Percentiles rank a stretch among this genome's conserved stretches.
Conservation (phyloP, 2,329 filamentous ascomycete genomes). For the Fusarium luffae region DNA sequence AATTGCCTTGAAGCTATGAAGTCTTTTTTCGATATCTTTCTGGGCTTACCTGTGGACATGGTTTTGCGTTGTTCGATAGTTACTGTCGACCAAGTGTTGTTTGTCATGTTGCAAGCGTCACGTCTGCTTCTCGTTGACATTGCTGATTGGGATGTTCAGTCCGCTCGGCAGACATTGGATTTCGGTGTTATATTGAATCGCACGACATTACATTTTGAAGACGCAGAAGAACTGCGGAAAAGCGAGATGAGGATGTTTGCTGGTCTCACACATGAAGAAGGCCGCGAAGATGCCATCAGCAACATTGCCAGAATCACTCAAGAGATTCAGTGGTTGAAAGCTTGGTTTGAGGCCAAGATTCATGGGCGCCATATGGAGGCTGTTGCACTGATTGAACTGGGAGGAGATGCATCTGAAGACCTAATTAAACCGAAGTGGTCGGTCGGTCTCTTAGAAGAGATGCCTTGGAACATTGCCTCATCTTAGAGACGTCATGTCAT, state of each 20-base stretch:
- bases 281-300: slow-evolving; percentile 13
- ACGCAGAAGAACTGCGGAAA: slow-evolving; percentile 18
- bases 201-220: slow-evolving; percentile 17
- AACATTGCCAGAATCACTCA: slow-evolving; percentile 36
- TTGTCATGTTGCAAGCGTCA: slow-evolving; percentile 40
- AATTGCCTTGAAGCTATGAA: slow-evolving; percentile 51
- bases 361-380: slow-evolving; percentile 23
- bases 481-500: background rate
- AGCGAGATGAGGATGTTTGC: slow-evolving; percentile 21
- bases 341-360: slow-evolving; percentile 47
- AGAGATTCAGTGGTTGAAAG: slow-evolving; percentile 46
- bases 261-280: slow-evolving; percentile 22
- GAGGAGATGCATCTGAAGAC: background rate
- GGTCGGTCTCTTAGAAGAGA: slow-evolving; percentile 41
- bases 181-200: slow-evolving; percentile 27
- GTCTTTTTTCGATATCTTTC: slow-evolving; percentile 49
- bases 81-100: slow-evolving; percentile 37
- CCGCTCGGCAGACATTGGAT: slow-evolving; percentile 35
- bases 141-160: slow-evolving; percentile 39
- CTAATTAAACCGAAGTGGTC: slow-evolving; percentile 26
- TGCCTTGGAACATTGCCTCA: slow-evolving; percentile 36
- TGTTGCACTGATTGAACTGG: background rate
- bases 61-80: slow-evolving; percentile 33
- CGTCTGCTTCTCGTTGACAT: slow-evolving; percentile 40
- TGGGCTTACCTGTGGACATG: slow-evolving; percentile 45